These are phyloP conservation scores for Phoma sp. DNA, from an alignment of 2,329 filamentous ascomycete species.

Conservation along the genomic window DNA sequence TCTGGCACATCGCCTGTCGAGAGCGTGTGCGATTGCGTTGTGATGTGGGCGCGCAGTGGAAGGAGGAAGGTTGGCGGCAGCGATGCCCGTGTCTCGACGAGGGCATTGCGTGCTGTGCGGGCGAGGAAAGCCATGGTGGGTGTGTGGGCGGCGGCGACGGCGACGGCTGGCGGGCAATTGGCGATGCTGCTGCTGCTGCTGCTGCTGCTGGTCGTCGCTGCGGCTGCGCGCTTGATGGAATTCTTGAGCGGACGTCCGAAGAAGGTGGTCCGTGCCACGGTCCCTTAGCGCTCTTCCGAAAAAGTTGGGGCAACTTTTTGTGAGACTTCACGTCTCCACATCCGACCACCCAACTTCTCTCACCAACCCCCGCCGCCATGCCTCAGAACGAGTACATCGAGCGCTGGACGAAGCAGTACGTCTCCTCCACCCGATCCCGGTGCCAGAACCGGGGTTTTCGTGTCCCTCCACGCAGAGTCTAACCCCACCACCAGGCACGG, in stretches of 20 bases:
- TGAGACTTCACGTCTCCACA: constrained; percentile 8
- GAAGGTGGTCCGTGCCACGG: too few relatives aligned
- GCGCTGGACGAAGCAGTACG: constrained; percentile 70
- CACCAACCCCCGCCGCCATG: constrained; percentile 50
- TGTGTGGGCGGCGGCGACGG: background rate
- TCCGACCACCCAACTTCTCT: constrained; percentile 2
- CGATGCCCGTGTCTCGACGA: constrained; percentile 63
- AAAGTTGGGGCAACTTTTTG: constrained; percentile 10
- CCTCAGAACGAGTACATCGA: constrained; percentile 83
- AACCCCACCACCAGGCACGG: constrained; percentile 35
- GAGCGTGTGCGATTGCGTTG: constrained; percentile 50
- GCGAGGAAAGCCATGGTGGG: constrained; percentile 49
- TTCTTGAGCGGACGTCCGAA: constrained; percentile 16
- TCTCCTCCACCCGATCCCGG: constrained; percentile 29
- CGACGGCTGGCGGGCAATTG: background rate
- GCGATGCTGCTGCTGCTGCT: background rate
- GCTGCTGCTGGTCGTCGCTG: background rate
- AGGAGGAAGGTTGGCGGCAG: constrained; percentile 57
- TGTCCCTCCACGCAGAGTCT: constrained; percentile 4
- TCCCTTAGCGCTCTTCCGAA: background rate
- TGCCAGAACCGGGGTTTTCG: background rate
- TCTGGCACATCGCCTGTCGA: constrained; percentile 45
- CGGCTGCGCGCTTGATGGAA: background rate
- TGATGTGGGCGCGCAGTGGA: constrained; percentile 56
- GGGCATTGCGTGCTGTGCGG: constrained; percentile 66